These are phyloP conservation scores for Massarina eburnea DNA, from an alignment of 2,329 filamentous ascomycete species.

Conservation along the genomic window DNA sequence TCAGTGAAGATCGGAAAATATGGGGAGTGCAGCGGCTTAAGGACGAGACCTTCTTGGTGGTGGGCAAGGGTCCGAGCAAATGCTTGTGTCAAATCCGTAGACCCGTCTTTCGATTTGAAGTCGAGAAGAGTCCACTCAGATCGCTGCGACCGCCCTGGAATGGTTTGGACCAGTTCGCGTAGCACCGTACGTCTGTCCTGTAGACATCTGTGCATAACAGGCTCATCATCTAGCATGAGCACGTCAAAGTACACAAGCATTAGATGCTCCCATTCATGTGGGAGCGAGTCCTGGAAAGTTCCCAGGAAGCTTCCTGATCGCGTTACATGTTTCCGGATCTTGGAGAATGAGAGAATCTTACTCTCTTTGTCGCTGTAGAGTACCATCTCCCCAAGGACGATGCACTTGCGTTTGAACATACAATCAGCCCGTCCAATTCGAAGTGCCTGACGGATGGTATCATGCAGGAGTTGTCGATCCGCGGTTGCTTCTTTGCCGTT, in stretches of 20 bases:
- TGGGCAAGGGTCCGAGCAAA: conserved; percentile 69
- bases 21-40: conserved; percentile 74
- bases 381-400: conserved; percentile 81
- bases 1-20: conserved; percentile 60
- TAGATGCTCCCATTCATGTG: conserved; percentile 57
- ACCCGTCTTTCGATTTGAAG: conserved; percentile 51
- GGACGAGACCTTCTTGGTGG: conserved; percentile 74
- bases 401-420: conserved; percentile 65
- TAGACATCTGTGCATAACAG: conserved; percentile 56
- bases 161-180: conserved; percentile 55
- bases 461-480: conserved; percentile 65
- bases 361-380: conserved; percentile 70
- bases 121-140: conserved; percentile 69
- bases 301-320: conserved; percentile 72
- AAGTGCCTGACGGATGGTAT: conserved; percentile 64
- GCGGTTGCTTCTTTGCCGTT: conserved; percentile 85
- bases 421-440: conserved; percentile 61
- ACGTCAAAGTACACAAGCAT: conserved; percentile 66
- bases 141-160: conserved; percentile 65
- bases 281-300: conserved; percentile 66
- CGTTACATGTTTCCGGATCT: conserved; percentile 77
- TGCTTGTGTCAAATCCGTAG: conserved; percentile 35
- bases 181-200: conserved; percentile 64
- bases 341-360: conserved; percentile 74
- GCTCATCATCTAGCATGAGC: conserved; percentile 57